Conservation (phyloP, 78 protist species). For the Bigelowiella natans region DNA sequence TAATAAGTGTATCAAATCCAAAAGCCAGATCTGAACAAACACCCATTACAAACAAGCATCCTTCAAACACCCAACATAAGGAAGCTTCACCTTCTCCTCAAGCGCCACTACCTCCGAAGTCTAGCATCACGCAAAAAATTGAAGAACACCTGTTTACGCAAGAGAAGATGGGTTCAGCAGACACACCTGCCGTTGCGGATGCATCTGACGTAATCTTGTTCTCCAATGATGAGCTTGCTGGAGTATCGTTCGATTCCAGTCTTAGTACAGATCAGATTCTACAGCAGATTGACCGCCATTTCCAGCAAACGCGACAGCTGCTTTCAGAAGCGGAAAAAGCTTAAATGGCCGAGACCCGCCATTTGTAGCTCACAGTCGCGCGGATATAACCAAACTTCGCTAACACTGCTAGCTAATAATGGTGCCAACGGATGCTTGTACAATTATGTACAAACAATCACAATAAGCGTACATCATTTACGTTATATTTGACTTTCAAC, state of each 20-base stretch:
- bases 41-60: not conserved
- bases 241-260: not conserved
- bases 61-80: not conserved
- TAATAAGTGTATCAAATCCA: not conserved
- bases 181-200: not conserved
- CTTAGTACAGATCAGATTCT: not conserved
- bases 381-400: too few species aligned
- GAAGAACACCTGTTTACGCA: too few species aligned
- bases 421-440: too few species aligned
- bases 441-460: too few species aligned
- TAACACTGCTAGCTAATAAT: too few species aligned
- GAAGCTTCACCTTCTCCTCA: not conserved
- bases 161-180: too few species aligned
- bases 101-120: not conserved
- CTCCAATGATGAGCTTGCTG: not conserved
- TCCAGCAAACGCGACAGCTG: not conserved
- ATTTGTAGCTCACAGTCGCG: too few species aligned
- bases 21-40: not conserved
- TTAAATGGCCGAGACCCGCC: too few species aligned
- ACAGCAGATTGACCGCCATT: not conserved
- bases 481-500: too few species aligned
- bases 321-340: not conserved
- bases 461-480: too few species aligned
- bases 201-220: not conserved
- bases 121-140: too few species aligned